These are phyloP conservation scores for Ascochyta koolunga DNA, from an alignment of 2,329 filamentous ascomycete genomes.

Conservation along the genomic window DNA sequence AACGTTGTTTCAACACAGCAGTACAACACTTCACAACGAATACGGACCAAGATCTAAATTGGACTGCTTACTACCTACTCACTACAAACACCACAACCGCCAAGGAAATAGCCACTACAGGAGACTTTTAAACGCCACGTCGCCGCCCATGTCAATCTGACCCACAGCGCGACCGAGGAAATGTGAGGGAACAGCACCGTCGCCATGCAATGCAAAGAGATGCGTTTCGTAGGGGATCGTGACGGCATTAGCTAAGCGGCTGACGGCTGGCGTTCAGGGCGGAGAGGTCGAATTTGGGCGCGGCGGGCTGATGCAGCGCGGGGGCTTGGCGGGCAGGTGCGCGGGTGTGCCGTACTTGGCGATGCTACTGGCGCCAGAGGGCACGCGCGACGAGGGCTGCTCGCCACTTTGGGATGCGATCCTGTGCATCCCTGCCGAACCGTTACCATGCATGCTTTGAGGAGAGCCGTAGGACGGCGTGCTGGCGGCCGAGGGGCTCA, in stretches of 20 bases:
- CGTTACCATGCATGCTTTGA: conserved; percentile 30
- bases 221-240: neutral
- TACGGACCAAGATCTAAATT: too few relatives aligned
- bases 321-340: conserved; percentile 63
- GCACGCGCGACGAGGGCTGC: conserved; percentile 28
- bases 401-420: conserved; percentile 34
- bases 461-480: conserved; percentile 40
- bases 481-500: conserved; percentile 35
- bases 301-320: conserved; percentile 31
- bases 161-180: neutral
- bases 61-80: too few relatives aligned
- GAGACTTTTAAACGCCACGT: neutral
- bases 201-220: conserved; percentile 12
- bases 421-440: conserved; percentile 27
- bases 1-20: too few relatives aligned
- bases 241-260: neutral
- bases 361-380: conserved; percentile 54
- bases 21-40: too few relatives aligned
- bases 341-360: conserved; percentile 63
- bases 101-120: neutral
- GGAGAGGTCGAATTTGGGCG: conserved; percentile 12
- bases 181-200: conserved; percentile 1
- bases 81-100: too few relatives aligned
- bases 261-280: conserved; percentile 6
- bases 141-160: neutral